Conservation (phyloP, 2,329 filamentous ascomycete genomes). For the Acephala macrosclerotiorum region DNA sequence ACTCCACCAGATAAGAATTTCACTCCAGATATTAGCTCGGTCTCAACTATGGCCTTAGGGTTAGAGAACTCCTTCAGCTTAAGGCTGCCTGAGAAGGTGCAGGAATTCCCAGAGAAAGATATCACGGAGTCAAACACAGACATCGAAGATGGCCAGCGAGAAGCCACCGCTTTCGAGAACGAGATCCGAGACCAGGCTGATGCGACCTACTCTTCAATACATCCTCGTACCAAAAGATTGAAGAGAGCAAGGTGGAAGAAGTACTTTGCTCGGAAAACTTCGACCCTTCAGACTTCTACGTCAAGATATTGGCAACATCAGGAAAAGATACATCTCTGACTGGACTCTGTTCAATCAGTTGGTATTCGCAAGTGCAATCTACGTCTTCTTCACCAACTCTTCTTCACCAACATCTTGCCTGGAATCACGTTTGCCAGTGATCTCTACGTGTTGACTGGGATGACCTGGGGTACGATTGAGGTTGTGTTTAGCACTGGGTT, state of each 20-base stretch:
- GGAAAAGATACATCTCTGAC: conserved; percentile 57
- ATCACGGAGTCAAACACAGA: neutral
- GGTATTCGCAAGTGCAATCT: conserved; percentile 67
- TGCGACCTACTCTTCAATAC: conserved; percentile 9
- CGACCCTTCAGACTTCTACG: conserved; percentile 60
- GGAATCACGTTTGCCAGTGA: conserved; percentile 74
- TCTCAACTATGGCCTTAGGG: neutral
- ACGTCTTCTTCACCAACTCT: conserved; percentile 74
- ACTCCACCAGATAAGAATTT: neutral
- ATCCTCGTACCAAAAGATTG: conserved; percentile 14
- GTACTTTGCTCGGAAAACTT: conserved; percentile 49
- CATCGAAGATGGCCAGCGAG: neutral
- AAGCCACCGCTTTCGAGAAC: conserved; percentile 19
- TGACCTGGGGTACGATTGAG: conserved; percentile 71
- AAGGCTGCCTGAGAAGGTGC: neutral
- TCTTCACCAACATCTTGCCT: conserved; percentile 71
- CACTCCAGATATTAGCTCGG: conserved; percentile 15
- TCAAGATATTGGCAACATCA: conserved; percentile 56
- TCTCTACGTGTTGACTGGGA: conserved; percentile 66
- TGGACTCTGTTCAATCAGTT: conserved; percentile 69
- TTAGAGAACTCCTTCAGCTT: conserved; percentile 13
- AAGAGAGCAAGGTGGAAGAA: conserved; percentile 19
- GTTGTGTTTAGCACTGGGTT: conserved; percentile 72
- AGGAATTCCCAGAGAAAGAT: neutral
- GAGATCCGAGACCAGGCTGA: conserved; percentile 10